These are phyloP conservation scores for Chaetomium globosum DNA, from an alignment of 2,329 filamentous ascomycete species.

Conservation along the genomic window DNA sequence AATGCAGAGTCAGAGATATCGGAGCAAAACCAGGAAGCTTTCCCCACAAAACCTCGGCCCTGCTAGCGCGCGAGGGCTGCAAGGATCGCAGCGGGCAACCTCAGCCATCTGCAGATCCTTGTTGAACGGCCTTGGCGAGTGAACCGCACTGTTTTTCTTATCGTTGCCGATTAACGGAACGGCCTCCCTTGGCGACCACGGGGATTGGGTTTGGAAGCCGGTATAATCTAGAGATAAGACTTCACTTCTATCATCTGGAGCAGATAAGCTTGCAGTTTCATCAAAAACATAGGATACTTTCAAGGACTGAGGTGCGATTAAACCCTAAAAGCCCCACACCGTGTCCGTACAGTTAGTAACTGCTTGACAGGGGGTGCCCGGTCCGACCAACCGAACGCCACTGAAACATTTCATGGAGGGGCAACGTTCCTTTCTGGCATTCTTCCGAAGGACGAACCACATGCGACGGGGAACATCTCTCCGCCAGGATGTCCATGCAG, in stretches of 20 bases:
- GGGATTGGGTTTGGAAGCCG: not conserved
- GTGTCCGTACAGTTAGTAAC: slow-evolving; percentile 23
- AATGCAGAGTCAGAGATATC: slow-evolving; percentile 18
- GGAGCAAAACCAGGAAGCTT: slow-evolving; percentile 13
- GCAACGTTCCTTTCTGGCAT: not conserved
- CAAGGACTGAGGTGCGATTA: slow-evolving; percentile 2
- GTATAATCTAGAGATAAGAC: not conserved
- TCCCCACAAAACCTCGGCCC: slow-evolving; percentile 21
- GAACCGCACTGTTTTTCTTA: slow-evolving; percentile 1
- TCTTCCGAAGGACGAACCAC: not conserved
- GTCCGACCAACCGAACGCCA: slow-evolving; percentile 2
- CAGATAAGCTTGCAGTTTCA: not conserved
- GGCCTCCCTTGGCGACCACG: not conserved
- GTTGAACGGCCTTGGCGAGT: not conserved
- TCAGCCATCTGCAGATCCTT: not conserved
- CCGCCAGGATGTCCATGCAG: not conserved
- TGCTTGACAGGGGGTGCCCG: slow-evolving; percentile 5
- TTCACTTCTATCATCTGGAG: not conserved
- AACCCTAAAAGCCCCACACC: slow-evolving; percentile 16
- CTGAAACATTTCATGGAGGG: slow-evolving; percentile 19
- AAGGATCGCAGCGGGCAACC: not conserved
- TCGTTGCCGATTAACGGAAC: not conserved
- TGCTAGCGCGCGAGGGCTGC: slow-evolving; percentile 1
- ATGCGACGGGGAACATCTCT: slow-evolving; percentile 1
- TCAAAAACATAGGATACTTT: not conserved